Evolutionary conservation across 768 basidiomycete species (phyloP).

Genomic region (Suillus decipiens): DNA sequence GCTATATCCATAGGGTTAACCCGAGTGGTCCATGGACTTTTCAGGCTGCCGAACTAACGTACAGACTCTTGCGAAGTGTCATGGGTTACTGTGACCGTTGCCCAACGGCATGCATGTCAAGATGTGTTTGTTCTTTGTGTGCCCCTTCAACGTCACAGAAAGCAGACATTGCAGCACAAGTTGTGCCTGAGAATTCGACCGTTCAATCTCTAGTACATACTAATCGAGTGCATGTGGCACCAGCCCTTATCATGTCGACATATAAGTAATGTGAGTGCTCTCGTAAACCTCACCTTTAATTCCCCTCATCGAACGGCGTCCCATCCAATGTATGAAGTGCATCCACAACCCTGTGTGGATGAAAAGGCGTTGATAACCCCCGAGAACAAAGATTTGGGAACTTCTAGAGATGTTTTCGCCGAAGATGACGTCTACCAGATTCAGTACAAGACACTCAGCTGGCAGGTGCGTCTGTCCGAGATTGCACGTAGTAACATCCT

Average conservation of each 20-base stretch:
- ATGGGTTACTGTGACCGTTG: neutral
- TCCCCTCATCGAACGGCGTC: neutral
- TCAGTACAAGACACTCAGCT: slow-evolving; percentile 53
- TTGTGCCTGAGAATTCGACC: neutral
- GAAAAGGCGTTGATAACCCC: slow-evolving; percentile 3
- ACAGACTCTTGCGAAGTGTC: neutral
- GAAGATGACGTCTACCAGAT: slow-evolving; percentile 46
- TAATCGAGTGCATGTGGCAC: neutral
- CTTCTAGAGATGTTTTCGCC: slow-evolving; percentile 43
- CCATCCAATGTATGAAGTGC: slow-evolving; percentile 8
- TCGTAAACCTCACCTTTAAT: too few relatives aligned
- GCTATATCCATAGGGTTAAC: neutral
- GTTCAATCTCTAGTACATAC: neutral
- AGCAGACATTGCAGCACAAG: too few relatives aligned
- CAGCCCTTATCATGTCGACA: neutral
- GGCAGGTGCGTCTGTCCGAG: slow-evolving; percentile 39
- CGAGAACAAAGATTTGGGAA: slow-evolving; percentile 6
- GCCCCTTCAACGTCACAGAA: too few relatives aligned
- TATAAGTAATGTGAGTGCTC: neutral
- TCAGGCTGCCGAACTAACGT: neutral
- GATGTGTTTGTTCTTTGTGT: neutral
- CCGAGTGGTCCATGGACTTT: neutral
- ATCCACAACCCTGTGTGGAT: neutral
- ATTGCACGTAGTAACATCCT: neutral
- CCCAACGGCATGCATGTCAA: neutral